These are phyloP conservation scores for Boletus barrowsii DNA, from an alignment of 768 basidiomycete species.

Conservation along the genomic window DNA sequence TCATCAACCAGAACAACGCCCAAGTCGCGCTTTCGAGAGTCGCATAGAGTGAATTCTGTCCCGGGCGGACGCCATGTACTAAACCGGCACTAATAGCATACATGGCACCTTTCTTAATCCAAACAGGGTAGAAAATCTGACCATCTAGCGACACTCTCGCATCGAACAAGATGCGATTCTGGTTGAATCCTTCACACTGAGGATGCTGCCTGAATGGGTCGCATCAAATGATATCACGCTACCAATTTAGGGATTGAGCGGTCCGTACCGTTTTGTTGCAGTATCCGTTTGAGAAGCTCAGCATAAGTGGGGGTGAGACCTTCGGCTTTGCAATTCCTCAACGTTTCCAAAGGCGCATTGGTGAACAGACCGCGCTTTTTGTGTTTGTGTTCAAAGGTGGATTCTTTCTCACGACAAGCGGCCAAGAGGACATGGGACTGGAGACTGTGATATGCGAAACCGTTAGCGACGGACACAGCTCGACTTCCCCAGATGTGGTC, in stretches of 20 bases:
- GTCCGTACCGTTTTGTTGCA: slow-evolving; percentile 3
- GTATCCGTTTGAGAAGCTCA: slow-evolving; percentile 14
- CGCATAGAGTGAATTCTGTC: slow-evolving; percentile 20
- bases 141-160: slow-evolving; percentile 9
- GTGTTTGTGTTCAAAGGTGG: slow-evolving; percentile 24
- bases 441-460: slow-evolving; percentile 27
- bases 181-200: slow-evolving; percentile 26
- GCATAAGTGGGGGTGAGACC: slow-evolving; percentile 29
- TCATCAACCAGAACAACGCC: slow-evolving; percentile 1
- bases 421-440: slow-evolving; percentile 43
- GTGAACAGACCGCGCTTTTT: slow-evolving; percentile 26
- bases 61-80: slow-evolving; percentile 24
- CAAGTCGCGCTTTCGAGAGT: not conserved
- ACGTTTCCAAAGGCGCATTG: slow-evolving; percentile 12
- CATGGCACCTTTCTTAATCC: not conserved
- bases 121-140: slow-evolving; percentile 4
- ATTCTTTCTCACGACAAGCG: slow-evolving; percentile 38
- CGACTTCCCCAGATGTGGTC: slow-evolving; percentile 18
- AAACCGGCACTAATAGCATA: slow-evolving; percentile 25
- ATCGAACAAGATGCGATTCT: slow-evolving; percentile 23
- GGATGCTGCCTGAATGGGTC: slow-evolving; percentile 24
- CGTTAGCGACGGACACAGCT: not conserved
- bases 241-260: slow-evolving; percentile 5
- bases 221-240: not conserved
- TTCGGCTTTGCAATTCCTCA: slow-evolving; percentile 2